Conservation (phyloP, 257 asterid species). For the Ophiorrhiza pumila region DNA sequence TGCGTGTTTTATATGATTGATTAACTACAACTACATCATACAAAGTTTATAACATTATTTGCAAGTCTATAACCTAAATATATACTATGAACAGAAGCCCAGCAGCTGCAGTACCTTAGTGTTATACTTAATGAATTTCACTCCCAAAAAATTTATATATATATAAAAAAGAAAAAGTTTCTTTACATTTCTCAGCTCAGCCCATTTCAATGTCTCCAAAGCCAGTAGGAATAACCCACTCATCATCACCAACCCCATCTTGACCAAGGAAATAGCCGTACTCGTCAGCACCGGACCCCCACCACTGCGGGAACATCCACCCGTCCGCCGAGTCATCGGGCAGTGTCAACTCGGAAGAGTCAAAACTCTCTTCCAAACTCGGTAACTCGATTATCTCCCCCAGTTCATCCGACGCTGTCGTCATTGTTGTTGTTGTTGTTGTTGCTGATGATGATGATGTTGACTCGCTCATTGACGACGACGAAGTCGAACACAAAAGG, state of each 20-base stretch:
- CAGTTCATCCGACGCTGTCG: slow-evolving; percentile 47
- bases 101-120: too few relatives aligned
- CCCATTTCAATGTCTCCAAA: slow-evolving; percentile 35
- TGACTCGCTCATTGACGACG: not conserved
- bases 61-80: too few relatives aligned
- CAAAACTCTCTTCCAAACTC: slow-evolving; percentile 56
- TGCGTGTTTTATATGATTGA: too few relatives aligned
- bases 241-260: slow-evolving; percentile 34
- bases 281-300: slow-evolving; percentile 45
- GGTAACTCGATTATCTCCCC: slow-evolving; percentile 81
- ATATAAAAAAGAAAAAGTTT: too few relatives aligned
- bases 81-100: too few relatives aligned
- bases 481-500: not conserved
- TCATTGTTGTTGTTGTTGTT: slow-evolving; percentile 2
- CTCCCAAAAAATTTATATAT: too few relatives aligned
- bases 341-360: slow-evolving; percentile 41
- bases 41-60: too few relatives aligned
- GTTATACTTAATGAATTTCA: too few relatives aligned
- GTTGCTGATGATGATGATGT: slow-evolving; percentile 5
- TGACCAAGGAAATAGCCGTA: slow-evolving; percentile 40
- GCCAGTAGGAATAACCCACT: slow-evolving; percentile 35
- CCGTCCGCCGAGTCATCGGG: slow-evolving; percentile 62
- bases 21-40: too few relatives aligned
- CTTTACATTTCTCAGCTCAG: too few relatives aligned
- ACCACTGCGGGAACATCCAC: slow-evolving; percentile 59